Evolutionary conservation across 805 yeast species (phyloP), one percentile per base, ranked within the genome.

Genomic region (Myxozyma melibiosi): DNA sequence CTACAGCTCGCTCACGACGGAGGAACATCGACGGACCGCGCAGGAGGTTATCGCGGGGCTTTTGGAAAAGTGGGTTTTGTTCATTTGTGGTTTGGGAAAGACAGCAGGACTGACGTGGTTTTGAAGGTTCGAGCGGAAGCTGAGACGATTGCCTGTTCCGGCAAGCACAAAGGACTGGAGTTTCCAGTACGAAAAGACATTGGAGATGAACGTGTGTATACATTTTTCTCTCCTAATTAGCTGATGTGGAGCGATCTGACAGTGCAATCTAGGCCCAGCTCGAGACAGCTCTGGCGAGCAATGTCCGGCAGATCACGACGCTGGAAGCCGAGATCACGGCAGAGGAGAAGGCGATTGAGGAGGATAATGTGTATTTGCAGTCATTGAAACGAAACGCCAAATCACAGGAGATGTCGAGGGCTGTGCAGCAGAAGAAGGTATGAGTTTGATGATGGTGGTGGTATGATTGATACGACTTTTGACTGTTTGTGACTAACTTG

Each of bases 351-450:
- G 31, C 28, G 20, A 40, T 56, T 14, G 55, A 35, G 16, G 42
- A 39, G 22, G 58, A 57, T 33, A 20, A 25, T 18, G 55, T 44
- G 20, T 57, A 59, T 41, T 27, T 57, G 28, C 44, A 43, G 43
- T 44, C 53, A 3, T 31, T 59, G 44, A 43, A 22, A 38, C 49
- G 44, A 8, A 52, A 59, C 22, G 63, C 62, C 7, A 47, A 41
- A 27, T 28, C 62, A 14, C 60, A 55, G 27, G 60, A 50, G 30
- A 37, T 30, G 49, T 22, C 40, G 27, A 44, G 56, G 6, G 46
- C 46, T 14, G 37, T 47, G 18, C 62, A 58, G 37, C 47, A 58
- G 47, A 53, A 51, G 33, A 55, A 47, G 61, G 61, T 57, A 35
- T 14, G 51, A 3, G 16, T 6, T 31, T 16, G 20, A 9, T n/a